Evolutionary conservation across 2,329 filamentous ascomycete genomes (phyloP), one percentile per base, ranked within the genome.

Genomic region (Amesomyces nigricolor): DNA sequence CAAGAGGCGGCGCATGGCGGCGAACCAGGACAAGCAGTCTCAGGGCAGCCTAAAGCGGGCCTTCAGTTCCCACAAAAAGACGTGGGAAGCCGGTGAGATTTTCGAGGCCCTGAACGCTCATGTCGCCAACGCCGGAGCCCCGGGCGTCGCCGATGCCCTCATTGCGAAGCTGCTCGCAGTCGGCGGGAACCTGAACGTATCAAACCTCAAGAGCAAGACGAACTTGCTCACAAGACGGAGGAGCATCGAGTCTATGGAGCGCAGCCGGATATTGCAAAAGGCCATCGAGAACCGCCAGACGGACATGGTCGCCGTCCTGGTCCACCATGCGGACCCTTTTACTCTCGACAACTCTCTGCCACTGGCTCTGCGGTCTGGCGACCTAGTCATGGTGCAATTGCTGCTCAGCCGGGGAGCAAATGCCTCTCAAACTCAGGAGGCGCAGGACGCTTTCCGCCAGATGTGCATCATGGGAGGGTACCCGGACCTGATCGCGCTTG

Each of bases 91-190:
- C 10, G 74, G 72, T 43, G 75, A 82, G 58, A 73, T 82, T 17
- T 76, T 81, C 48, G 75, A 77, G 47, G 75, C 75, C 13, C 70
- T 83, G 51, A 69, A 75, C 46, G 68, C 70, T 42, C 78, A 80
- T 62, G 72, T 83, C 54, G 67, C 71, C 37, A 77, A 74, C 46
- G 68, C 67, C 14, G 79, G 79, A 11, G 74, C 78, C 0, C 73
- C 80, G 0, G 80, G 76, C 8, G 75, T 83, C 4, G 80, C 78
- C n/a, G 78, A 82, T 62, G 77, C 77, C 0, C 71, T 83, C 22
- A 74, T 83, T 30, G 69, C 67, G 3, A 79, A 77, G 65, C 67
- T 83, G 35, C 70, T 72, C 37, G 66, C 70, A 1, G 74, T 72
- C 1, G 80, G 80, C 13, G 75, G 79, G 4, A 76, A 81, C 50